Base-by-base conservation (phyloP, 345 rosid species). In the Aegle marmelos region DNA sequence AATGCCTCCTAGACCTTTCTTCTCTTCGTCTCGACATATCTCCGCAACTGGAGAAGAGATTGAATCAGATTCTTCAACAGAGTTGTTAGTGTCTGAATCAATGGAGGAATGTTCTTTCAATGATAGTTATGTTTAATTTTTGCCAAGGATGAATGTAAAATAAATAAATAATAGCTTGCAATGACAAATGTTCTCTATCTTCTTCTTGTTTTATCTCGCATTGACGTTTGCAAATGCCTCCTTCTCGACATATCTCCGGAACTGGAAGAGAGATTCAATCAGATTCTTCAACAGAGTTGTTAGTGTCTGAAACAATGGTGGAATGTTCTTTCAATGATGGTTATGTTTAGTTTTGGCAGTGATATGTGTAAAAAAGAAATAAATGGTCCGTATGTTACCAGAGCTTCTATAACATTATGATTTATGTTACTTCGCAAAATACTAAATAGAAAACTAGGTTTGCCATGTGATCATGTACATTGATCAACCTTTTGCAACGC, bases 221-320 rank as follows among this genome's bases (percentile, higher is more conserved):
- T n/a, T n/a, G n/a, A n/a, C n/a, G n/a, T 27, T 74, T 88, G 69
- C 75, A 76, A 72, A 62, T 82, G 81, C 87, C 88, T 70, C 75
- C 80, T 14, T 64, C 77, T 21, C 69, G 76, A 9, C 10, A 66
- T 34, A 8, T 25, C 33, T 31, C 77, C 5, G n/a, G n/a, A n/a
- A n/a, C n/a, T n/a, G 10, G n/a, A 4, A 39, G 24, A 39, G 66
- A 59, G 56, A 63, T 30, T 48, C 19, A 63, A 7, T 45, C 69
- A 41, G 69, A 21, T 13, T 63, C 63, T 16, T 65, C 64, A 33
- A 50, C 72, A n/a, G 21, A 11, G 54, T 9, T 66, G 10, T 30
- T 39, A n/a, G 41, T 68, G 41, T 68, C 71, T 37, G 31, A 39
- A 68, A 36, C 33, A 6, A 68, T 24, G 1, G 54, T 39, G 9